Evolutionary conservation across 768 basidiomycete species (phyloP).

Genomic region (Mycena floridula): DNA sequence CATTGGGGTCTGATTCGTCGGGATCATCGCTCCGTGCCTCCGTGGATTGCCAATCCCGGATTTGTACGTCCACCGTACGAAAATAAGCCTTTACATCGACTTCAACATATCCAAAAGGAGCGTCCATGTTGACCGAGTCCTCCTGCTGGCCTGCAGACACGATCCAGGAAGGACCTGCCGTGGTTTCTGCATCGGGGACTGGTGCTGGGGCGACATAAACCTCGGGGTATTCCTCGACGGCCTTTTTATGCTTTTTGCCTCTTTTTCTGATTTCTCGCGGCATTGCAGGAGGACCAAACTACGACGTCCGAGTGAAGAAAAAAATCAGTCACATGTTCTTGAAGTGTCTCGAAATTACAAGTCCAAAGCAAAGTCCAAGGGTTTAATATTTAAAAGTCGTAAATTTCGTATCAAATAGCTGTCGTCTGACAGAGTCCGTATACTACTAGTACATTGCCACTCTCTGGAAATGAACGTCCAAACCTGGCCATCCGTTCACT

Average conservation of each 20-base stretch:
- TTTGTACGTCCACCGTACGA: constrained; percentile 79
- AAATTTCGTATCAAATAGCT: no score
- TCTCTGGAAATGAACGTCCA: not conserved
- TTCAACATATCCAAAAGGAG: constrained; percentile 88
- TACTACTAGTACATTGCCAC: not conserved
- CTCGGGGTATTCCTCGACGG: constrained; percentile 19
- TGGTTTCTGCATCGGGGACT: not conserved
- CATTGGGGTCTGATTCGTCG: constrained; percentile 57
- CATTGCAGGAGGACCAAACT: no score
- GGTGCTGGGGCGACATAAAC: constrained; percentile 13
- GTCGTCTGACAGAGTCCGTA: no score
- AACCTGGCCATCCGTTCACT: constrained; percentile 1
- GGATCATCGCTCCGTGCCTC: constrained; percentile 28
- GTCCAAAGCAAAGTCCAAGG: not conserved
- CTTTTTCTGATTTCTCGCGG: constrained; percentile 71
- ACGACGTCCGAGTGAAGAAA: no score
- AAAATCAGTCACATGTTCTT: not conserved
- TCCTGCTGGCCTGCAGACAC: constrained; percentile 30
- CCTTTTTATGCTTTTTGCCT: constrained; percentile 69
- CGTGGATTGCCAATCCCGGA: constrained; percentile 78
- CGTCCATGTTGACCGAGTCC: constrained; percentile 48
- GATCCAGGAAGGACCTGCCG: constrained; percentile 68
- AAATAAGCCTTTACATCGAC: constrained; percentile 92
- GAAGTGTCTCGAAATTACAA: not conserved
- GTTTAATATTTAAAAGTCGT: no score